Conservation (phyloP, 2,329 filamentous ascomycete species). For the Magnaporthiopsis incrustans region DNA sequence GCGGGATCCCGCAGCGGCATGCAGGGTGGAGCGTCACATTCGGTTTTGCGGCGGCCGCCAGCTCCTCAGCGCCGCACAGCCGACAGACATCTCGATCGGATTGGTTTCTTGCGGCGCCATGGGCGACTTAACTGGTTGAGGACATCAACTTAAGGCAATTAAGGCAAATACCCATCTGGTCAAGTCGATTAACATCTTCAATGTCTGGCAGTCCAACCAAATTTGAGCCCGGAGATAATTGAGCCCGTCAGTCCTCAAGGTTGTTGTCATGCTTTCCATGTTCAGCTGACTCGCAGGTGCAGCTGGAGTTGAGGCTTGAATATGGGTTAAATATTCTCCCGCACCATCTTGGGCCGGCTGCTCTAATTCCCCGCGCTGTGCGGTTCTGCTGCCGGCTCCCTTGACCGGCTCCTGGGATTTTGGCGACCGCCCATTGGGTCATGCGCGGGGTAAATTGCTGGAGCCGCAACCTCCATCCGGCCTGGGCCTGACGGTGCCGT, state of each 20-base stretch:
- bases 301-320: background rate
- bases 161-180: background rate
- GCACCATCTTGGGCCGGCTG: background rate
- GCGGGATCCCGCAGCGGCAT: background rate
- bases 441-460: background rate
- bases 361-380: background rate
- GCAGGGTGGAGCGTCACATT: background rate
- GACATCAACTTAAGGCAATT: background rate
- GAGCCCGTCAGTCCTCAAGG: background rate
- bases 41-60: background rate
- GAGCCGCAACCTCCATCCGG: background rate
- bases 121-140: too few relatives aligned
- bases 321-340: background rate
- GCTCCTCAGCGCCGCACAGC: background rate
- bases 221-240: background rate
- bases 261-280: background rate
- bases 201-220: too few relatives aligned
- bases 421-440: too few relatives aligned
- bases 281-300: background rate
- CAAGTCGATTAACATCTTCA: too few relatives aligned
- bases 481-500: background rate
- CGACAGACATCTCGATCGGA: too few relatives aligned
- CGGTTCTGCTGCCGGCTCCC: background rate
- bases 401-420: background rate
- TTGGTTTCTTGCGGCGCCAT: too few relatives aligned